Conservation (phyloP, 352 stramenopile genomes). For the Poterioochromonas sp. region DNA sequence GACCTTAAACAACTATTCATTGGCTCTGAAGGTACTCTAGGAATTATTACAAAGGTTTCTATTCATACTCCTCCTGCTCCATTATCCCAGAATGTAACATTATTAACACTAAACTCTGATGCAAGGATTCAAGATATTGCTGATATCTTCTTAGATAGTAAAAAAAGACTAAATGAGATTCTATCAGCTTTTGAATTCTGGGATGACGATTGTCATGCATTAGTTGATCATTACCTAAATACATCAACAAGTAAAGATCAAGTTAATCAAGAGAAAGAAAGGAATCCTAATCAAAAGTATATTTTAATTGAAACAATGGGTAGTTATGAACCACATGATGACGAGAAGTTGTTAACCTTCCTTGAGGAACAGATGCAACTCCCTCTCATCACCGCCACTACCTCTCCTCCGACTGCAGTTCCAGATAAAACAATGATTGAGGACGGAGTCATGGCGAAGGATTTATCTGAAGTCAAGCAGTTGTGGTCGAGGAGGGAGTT, state of each 20-base stretch:
- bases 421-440: slow-evolving; percentile 60
- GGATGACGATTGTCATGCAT: slow-evolving; percentile 63
- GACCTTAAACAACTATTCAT: slow-evolving; percentile 94
- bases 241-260: not conserved
- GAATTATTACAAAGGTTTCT: slow-evolving; percentile 83
- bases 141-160: not conserved
- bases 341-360: slow-evolving; percentile 73
- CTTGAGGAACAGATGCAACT: slow-evolving; percentile 60
- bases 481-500: slow-evolving; percentile 89
- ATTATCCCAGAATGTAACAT: too few species aligned
- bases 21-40: slow-evolving; percentile 85
- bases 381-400: not conserved
- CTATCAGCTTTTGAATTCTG: slow-evolving; percentile 92
- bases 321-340: slow-evolving; percentile 75
- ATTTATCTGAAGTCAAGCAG: slow-evolving; percentile 70
- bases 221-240: not conserved
- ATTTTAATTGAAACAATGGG: slow-evolving; percentile 92
- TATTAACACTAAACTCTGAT: too few species aligned
- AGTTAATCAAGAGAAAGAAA: too few species aligned
- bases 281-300: too few species aligned
- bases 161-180: too few species aligned
- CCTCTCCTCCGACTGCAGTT: slow-evolving; percentile 52
- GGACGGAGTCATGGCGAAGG: slow-evolving; percentile 82
- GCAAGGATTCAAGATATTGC: slow-evolving; percentile 72
- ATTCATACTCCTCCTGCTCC: too few species aligned